Evolutionary conservation across 1,139 yeast genomes (phyloP).

Genomic region (Citeromyces hawaiiensis): DNA sequence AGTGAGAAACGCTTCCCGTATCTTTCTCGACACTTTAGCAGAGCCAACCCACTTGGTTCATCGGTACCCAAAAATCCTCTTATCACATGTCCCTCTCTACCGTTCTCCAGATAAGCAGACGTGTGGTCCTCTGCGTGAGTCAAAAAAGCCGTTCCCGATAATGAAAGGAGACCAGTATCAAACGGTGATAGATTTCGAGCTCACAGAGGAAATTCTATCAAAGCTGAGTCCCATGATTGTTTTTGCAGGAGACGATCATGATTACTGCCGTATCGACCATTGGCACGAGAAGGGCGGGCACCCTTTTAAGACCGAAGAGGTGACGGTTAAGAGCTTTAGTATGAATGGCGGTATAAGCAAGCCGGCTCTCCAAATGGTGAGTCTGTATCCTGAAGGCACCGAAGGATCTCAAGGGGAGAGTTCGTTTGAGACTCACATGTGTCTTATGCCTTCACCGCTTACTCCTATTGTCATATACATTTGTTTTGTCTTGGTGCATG

Average conservation of each 20-base stretch:
- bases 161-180: slow-evolving; percentile 37
- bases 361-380: slow-evolving; percentile 39
- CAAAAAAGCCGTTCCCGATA: slow-evolving; percentile 12
- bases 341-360: slow-evolving; percentile 46
- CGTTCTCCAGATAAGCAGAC: slow-evolving; percentile 18
- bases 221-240: slow-evolving; percentile 26
- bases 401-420: neutral
- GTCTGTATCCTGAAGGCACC: neutral
- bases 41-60: slow-evolving; percentile 6
- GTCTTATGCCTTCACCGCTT: neutral
- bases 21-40: slow-evolving; percentile 16
- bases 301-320: slow-evolving; percentile 18
- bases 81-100: slow-evolving; percentile 36
- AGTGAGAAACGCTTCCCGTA: slow-evolving; percentile 26
- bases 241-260: slow-evolving; percentile 42
- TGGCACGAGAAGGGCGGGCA: slow-evolving; percentile 10
- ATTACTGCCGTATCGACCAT: slow-evolving; percentile 37
- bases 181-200: slow-evolving; percentile 24
- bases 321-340: slow-evolving; percentile 41
- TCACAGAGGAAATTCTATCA: slow-evolving; percentile 18
- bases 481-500: neutral
- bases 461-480: neutral
- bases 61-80: slow-evolving; percentile 17
- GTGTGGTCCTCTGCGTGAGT: slow-evolving; percentile 36
- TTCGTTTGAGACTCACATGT: neutral